Percentiles rank a stretch among this genome's conserved stretches.
phyloP scores from a whole-genome alignment of 805 yeast genomes.

The Candida hungchunana region DNA sequence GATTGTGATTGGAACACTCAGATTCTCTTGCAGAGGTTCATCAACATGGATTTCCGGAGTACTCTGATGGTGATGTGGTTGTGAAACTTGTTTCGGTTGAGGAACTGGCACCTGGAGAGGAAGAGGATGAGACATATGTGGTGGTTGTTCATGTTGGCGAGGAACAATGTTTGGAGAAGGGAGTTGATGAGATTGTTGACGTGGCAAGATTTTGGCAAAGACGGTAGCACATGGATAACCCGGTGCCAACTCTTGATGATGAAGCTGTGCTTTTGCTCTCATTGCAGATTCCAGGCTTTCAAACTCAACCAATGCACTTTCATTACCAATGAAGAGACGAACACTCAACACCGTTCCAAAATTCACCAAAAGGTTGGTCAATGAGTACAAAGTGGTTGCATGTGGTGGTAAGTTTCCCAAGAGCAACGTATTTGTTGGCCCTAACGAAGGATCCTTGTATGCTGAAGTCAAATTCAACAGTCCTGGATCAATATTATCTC shows the following conservation, averaged over 20 bases:
- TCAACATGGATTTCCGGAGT: constrained; percentile 12
- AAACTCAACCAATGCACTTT: constrained; percentile 68
- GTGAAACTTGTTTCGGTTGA: constrained; percentile 21
- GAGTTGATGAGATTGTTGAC: constrained; percentile 2
- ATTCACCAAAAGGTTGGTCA: constrained; percentile 54
- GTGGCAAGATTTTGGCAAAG: constrained; percentile 67
- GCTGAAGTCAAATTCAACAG: constrained; percentile 63
- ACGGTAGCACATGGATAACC: constrained; percentile 75
- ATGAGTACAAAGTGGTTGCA: constrained; percentile 46
- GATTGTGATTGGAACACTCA: constrained; percentile 13
- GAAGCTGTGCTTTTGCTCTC: constrained; percentile 70
- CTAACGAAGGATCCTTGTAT: constrained; percentile 62
- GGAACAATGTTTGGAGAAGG: constrained; percentile 15
- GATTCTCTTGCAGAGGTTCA: constrained; percentile 5
- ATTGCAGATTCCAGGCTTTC: constrained; percentile 69
- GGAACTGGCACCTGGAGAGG: constrained; percentile 9
- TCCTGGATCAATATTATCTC: constrained; percentile 58
- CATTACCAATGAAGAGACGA: constrained; percentile 48
- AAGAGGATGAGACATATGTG: not conserved
- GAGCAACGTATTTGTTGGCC: constrained; percentile 74
- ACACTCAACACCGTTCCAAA: constrained; percentile 63
- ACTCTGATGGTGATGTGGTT: constrained; percentile 12
- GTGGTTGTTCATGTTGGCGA: constrained; percentile 8
- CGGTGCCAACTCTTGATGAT: constrained; percentile 78
- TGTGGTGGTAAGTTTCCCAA: constrained; percentile 74